phyloP scores from a whole-genome alignment of 2,329 filamentous ascomycete species.

The Fusarium coffeatum region DNA sequence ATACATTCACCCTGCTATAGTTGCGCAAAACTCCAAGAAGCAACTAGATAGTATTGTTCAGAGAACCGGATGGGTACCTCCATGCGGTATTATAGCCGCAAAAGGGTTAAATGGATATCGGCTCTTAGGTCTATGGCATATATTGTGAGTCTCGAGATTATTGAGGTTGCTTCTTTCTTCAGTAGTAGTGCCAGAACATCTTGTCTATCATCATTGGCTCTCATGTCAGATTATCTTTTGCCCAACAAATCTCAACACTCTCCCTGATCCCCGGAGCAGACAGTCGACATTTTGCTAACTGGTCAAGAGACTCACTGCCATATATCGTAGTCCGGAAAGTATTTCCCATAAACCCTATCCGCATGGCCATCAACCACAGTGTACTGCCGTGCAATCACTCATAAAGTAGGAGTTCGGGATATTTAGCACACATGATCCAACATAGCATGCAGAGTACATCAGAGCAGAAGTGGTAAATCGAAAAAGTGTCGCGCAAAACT shows the following conservation, averaged over 20 bases:
- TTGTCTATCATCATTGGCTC: not conserved
- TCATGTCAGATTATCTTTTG: not conserved
- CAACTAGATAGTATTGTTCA: not conserved
- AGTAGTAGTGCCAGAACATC: fast-evolving
- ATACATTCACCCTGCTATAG: not conserved
- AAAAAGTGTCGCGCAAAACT: conserved; percentile 68
- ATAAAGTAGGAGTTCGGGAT: conserved; percentile 60
- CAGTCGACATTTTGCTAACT: not conserved
- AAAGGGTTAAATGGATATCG: not conserved
- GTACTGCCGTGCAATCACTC: conserved; percentile 57
- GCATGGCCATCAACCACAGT: conserved; percentile 66
- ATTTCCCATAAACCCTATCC: conserved; percentile 63
- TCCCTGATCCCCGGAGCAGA: not conserved
- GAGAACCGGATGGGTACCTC: not conserved
- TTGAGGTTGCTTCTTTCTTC: not conserved
- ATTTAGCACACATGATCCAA: not conserved
- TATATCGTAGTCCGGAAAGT: conserved; percentile 68
- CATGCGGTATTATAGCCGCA: not conserved
- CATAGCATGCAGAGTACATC: conserved; percentile 61
- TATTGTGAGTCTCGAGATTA: not conserved
- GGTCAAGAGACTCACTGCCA: conserved; percentile 42
- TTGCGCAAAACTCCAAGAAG: not conserved
- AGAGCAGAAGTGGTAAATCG: conserved; percentile 67
- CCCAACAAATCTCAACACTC: no score
- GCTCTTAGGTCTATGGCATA: not conserved